phyloP scores from a whole-genome alignment of 371 early-diverging fungal species.

The Rhizopus arrhizus region DNA sequence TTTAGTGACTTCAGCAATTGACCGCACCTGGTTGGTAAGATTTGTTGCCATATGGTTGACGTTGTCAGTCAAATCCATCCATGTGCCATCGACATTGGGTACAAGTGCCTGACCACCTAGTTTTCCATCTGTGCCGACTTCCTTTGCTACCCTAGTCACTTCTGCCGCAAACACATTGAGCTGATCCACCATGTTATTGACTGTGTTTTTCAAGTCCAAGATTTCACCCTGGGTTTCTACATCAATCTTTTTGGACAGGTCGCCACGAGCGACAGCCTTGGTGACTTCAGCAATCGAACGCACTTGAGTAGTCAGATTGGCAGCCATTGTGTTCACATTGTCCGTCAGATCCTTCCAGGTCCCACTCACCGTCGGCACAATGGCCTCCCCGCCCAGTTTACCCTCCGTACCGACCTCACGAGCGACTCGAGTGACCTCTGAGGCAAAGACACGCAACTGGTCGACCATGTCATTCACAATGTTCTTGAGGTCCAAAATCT shows the following conservation, averaged over 20 bases:
- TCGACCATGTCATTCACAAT: constrained; percentile 44
- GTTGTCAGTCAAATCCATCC: constrained; percentile 69
- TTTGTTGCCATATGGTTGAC: constrained; percentile 68
- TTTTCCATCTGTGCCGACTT: too few species aligned
- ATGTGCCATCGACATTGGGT: constrained; percentile 47
- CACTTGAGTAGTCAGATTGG: constrained; percentile 66
- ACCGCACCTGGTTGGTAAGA: constrained; percentile 64
- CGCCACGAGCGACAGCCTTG: constrained; percentile 57
- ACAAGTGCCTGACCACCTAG: too few species aligned
- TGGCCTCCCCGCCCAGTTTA: too few species aligned
- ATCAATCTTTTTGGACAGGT: constrained; percentile 45
- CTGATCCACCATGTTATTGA: constrained; percentile 55
- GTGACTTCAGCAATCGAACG: constrained; percentile 61
- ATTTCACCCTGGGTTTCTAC: constrained; percentile 41
- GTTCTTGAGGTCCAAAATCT: constrained; percentile 36
- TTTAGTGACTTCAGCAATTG: constrained; percentile 59
- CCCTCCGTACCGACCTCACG: too few species aligned
- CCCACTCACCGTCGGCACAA: constrained; percentile 33
- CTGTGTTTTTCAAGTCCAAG: constrained; percentile 35
- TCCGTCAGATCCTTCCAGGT: constrained; percentile 71
- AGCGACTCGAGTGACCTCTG: too few species aligned
- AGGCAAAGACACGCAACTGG: constrained; percentile 44
- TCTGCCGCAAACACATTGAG: constrained; percentile 39
- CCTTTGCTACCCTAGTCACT: too few species aligned
- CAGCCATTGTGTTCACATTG: constrained; percentile 66